A percentile compares a stretch with the other conserved stretches of the same genome.
phyloP scores from a whole-genome alignment of 2,329 filamentous ascomycete genomes.

The Helicocarpus griseus region DNA sequence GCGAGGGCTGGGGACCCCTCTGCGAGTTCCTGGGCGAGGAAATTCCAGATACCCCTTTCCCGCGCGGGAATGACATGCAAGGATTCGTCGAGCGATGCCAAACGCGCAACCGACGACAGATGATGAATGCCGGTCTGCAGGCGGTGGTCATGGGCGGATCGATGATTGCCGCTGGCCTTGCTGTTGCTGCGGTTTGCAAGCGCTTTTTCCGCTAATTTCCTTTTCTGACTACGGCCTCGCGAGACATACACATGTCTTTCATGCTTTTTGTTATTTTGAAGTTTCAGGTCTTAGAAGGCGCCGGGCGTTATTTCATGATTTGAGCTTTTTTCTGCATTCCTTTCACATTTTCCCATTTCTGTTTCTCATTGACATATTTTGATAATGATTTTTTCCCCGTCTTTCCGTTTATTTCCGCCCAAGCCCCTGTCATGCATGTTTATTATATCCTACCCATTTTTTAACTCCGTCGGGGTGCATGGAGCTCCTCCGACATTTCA shows the following conservation, averaged over 20 bases:
- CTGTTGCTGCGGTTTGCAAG: slow-evolving; percentile 32
- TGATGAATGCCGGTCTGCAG: slow-evolving; percentile 46
- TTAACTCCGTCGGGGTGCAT: no score
- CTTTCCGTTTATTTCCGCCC: background rate
- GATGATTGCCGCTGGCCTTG: slow-evolving; percentile 37
- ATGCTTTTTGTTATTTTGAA: background rate
- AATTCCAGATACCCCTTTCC: slow-evolving; percentile 41
- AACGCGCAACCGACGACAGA: slow-evolving; percentile 45
- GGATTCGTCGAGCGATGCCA: slow-evolving; percentile 47
- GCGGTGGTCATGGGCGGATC: slow-evolving; percentile 41
- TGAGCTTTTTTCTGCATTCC: background rate
- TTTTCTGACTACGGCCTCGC: no score
- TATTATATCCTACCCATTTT: no score
- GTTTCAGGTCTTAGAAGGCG: background rate
- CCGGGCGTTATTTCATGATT: background rate
- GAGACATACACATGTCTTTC: background rate
- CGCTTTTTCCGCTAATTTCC: slow-evolving; percentile 24
- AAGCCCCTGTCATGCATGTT: background rate
- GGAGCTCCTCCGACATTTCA: no score
- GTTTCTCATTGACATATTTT: background rate
- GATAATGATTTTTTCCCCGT: background rate
- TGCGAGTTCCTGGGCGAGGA: slow-evolving; percentile 47
- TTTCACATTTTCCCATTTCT: background rate
- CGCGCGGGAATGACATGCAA: slow-evolving; percentile 45
- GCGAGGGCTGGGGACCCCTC: slow-evolving; percentile 45